Evolutionary conservation across 2,329 filamentous ascomycete species (phyloP), one percentile per base, ranked within the genome.

Genomic region (Dichotomopilus funicola): DNA sequence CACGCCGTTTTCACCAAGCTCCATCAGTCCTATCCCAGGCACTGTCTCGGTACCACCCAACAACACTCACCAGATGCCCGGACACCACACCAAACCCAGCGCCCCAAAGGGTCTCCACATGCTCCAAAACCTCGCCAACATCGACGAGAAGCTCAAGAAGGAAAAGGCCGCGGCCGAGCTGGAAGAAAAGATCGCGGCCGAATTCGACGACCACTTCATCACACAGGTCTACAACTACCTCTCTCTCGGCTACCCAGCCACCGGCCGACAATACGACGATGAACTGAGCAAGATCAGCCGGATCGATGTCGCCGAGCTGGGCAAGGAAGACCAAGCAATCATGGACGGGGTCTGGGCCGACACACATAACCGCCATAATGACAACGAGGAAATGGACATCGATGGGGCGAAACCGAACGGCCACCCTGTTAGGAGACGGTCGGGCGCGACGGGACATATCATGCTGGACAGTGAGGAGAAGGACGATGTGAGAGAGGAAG

Each of bases 201-300:
- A 96, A 70, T 95, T 94, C 65, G 78, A 86, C 58, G 89, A 96
- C 68, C 77, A 77, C 3, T 96, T 96, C 68, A 83, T 96, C 54
- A 96, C 91, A 0, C 92, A 97, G 71, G 91, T 97, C 6, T 97
- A 95, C 78, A 96, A 97, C 70, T 97, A 97, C 70, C 78, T 97
- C 12, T 95, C 90, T 0, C 79, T 97, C 5, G 92, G 92, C 5
- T 96, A 96, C 69, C 91, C 92, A 3, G 86, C 89, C 37, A 83
- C 91, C 65, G 92, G 91, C 9, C 83, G 87, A 27, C 80, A 82
- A 40, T 97, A 89, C 66, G 92, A 97, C 66, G 80, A 85, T 9
- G 92, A 97, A 73, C 77, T 97, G 19, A 83, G 85, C 63, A 89
- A 88, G 67, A 95, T 96, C 55, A 88, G 86, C 36, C 78, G 80